Evolutionary conservation across 345 rosid species (phyloP).

Genomic region (Pistacia atlantica): DNA sequence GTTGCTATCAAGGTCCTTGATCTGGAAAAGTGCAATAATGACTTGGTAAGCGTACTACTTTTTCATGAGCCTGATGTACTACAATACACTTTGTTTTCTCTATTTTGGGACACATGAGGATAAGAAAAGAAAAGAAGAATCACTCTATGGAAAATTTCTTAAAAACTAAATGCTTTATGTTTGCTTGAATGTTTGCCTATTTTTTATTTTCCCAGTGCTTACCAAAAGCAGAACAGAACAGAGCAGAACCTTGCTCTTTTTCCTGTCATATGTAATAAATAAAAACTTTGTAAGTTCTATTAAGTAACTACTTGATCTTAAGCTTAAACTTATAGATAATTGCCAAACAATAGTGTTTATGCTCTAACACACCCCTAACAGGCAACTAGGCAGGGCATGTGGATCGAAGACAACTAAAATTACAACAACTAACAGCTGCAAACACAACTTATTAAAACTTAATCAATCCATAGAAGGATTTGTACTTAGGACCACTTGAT

Average conservation of each 20-base stretch:
- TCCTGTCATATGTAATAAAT: background rate
- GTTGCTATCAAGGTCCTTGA: slow-evolving; percentile 98
- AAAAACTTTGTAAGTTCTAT: background rate
- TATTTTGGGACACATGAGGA: background rate
- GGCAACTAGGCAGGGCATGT: too few species aligned
- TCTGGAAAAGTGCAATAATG: slow-evolving; percentile 94
- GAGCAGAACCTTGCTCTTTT: background rate
- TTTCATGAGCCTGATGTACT: background rate
- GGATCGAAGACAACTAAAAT: too few species aligned
- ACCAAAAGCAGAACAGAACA: background rate
- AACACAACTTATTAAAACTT: too few species aligned
- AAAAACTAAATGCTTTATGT: background rate
- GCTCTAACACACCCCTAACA: too few species aligned
- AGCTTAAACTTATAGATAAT: too few species aligned
- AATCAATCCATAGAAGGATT: too few species aligned
- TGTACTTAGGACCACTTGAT: too few species aligned
- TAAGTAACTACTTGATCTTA: too few species aligned
- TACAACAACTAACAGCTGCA: too few species aligned
- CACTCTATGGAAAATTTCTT: background rate
- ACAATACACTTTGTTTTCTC: background rate
- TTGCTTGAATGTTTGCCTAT: background rate
- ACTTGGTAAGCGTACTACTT: slow-evolving; percentile 55
- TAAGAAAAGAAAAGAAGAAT: background rate
- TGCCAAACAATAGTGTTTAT: too few species aligned
- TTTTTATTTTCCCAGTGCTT: background rate